Evolutionary conservation across 805 yeast species (phyloP).

Genomic region (Metschnikowia similis): DNA sequence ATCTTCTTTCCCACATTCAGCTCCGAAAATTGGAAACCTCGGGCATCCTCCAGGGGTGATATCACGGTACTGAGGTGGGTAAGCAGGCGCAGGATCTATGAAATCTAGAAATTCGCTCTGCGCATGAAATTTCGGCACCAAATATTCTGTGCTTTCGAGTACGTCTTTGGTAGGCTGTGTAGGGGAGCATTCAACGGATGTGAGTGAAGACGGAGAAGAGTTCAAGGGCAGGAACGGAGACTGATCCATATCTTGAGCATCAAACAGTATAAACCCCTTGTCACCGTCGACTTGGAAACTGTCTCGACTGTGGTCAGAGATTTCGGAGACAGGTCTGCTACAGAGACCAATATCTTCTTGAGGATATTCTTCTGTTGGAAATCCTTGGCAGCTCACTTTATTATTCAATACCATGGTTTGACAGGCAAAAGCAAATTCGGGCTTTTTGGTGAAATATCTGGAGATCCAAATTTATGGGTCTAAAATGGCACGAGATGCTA

Average conservation of each 20-base stretch:
- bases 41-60: slow-evolving; percentile 46
- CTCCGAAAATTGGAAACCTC: slow-evolving; percentile 25
- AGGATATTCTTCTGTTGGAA: background rate
- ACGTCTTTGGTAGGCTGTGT: background rate
- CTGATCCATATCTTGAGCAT: background rate
- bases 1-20: slow-evolving; percentile 22
- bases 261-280: background rate
- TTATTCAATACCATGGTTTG: background rate
- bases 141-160: background rate
- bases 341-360: background rate
- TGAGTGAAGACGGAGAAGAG: background rate
- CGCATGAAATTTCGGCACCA: background rate
- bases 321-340: background rate
- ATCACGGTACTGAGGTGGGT: slow-evolving; percentile 34
- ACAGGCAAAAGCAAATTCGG: background rate
- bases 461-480: background rate
- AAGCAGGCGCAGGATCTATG: slow-evolving; percentile 36
- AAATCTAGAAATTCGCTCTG: slow-evolving; percentile 22
- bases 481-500: background rate
- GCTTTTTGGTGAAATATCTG: background rate
- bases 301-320: background rate
- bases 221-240: background rate
- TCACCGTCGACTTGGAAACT: background rate
- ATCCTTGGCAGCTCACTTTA: background rate
- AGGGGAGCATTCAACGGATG: slow-evolving; percentile 1